Evolutionary conservation across 345 rosid genomes (phyloP).

Genomic region (Gossypium ekmanianum): DNA sequence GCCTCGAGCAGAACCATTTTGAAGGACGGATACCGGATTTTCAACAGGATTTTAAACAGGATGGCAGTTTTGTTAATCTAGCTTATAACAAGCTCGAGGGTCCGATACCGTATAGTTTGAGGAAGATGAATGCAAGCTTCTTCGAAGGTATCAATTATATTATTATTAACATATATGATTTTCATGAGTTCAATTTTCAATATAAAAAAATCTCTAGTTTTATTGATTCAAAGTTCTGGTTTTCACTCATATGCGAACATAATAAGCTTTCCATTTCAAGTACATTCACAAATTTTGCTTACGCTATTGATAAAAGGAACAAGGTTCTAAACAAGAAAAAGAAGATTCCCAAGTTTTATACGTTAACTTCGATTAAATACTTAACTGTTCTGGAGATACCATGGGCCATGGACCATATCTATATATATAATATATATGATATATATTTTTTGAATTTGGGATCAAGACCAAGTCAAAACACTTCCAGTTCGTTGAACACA

Average conservation of each 20-base stretch:
- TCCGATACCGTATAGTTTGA: neutral
- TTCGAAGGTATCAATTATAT: slow-evolving; percentile 7
- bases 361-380: neutral
- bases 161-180: neutral
- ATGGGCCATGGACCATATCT: too few relatives aligned
- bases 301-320: neutral
- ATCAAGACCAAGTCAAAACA: too few relatives aligned
- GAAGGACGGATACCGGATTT: slow-evolving; percentile 47
- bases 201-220: neutral
- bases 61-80: neutral
- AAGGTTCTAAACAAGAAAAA: neutral
- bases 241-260: neutral
- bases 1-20: slow-evolving; percentile 53
- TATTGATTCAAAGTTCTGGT: neutral
- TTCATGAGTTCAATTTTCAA: neutral
- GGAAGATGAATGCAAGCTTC: neutral
- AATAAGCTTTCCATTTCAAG: neutral
- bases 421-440: too few relatives aligned
- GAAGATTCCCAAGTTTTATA: neutral
- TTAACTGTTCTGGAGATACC: neutral
- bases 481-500: too few relatives aligned
- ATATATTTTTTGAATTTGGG: too few relatives aligned
- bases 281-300: neutral
- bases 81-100: slow-evolving; percentile 12
- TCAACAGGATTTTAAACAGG: slow-evolving; percentile 3